These are phyloP conservation scores for Pseudonitzschia pungens DNA, from an alignment of 108 stramenopile species.

Conservation along the genomic window DNA sequence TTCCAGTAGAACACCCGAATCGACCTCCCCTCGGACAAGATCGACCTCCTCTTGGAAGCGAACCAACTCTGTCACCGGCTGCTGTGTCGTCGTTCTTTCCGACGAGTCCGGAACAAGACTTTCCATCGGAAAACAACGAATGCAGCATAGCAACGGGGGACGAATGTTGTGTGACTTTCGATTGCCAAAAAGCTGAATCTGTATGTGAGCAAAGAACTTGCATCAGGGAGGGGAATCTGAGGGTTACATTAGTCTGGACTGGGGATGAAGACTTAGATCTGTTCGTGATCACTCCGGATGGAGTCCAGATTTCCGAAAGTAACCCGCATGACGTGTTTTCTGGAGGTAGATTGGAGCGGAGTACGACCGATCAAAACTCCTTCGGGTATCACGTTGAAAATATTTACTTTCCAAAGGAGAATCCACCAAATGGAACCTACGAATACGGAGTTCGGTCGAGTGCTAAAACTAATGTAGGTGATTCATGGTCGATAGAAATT, in stretches of 20 bases:
- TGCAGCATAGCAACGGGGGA: conserved; percentile 4
- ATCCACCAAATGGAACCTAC: conserved; percentile 26
- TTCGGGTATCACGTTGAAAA: conserved; percentile 29
- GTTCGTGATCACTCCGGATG: conserved; percentile 31
- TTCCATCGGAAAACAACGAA: too few relatives aligned
- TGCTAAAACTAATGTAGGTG: neutral
- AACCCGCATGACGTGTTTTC: conserved; percentile 28
- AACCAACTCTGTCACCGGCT: neutral
- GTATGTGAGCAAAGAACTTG: conserved; percentile 34
- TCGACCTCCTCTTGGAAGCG: neutral
- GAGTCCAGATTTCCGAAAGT: conserved; percentile 11
- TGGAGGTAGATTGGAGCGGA: conserved; percentile 23
- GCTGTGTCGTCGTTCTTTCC: neutral
- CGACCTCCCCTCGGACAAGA: conserved; percentile 13
- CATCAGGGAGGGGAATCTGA: conserved; percentile 36
- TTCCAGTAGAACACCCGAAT: conserved; percentile 12
- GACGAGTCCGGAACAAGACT: too few relatives aligned
- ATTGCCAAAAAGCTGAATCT: conserved; percentile 21
- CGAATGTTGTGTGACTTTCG: conserved; percentile 33
- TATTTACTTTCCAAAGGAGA: conserved; percentile 27
- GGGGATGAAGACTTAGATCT: conserved; percentile 32
- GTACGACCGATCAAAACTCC: neutral
- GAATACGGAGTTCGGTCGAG: conserved; percentile 18
- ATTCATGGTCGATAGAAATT: conserved; percentile 29
- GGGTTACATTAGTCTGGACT: conserved; percentile 34